Evolutionary conservation across 148 eudicot species (phyloP).

Genomic region (Gaultheria prostrata): DNA sequence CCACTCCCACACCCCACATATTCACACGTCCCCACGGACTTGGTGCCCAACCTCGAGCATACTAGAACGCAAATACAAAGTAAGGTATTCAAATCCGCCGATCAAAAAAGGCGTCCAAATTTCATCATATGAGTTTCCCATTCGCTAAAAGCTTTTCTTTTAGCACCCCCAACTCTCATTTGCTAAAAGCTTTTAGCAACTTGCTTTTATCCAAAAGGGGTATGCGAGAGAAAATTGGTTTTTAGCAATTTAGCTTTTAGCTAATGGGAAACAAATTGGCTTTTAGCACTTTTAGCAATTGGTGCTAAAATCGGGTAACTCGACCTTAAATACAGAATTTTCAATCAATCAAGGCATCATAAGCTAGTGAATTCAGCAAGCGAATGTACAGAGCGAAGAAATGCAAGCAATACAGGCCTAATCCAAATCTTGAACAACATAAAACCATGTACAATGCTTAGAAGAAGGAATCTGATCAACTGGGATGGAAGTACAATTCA

Average conservation of each 20-base stretch:
- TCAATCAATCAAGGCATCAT: not conserved
- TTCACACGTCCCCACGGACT: too few species aligned
- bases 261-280: too few species aligned
- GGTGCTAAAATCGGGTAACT: too few species aligned
- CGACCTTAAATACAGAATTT: not conserved
- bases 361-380: not conserved
- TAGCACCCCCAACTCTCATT: too few species aligned
- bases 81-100: not conserved
- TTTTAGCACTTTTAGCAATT: too few species aligned
- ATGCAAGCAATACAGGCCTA: not conserved
- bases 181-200: too few species aligned
- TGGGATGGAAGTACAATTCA: not conserved
- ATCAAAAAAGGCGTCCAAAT: not conserved
- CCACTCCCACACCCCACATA: too few species aligned
- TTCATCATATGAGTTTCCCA: too few species aligned
- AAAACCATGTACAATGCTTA: not conserved
- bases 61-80: not conserved
- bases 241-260: too few species aligned
- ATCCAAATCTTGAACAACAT: not conserved
- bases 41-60: not conserved
- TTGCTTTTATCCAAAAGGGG: too few species aligned
- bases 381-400: not conserved
- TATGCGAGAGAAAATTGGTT: too few species aligned
- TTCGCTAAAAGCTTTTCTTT: too few species aligned
- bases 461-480: not conserved